Percentiles rank a stretch among this genome's conserved stretches.
phyloP scores from a whole-genome alignment of 2,329 filamentous ascomycete genomes.

The Pseudocercospora eumusae region DNA sequence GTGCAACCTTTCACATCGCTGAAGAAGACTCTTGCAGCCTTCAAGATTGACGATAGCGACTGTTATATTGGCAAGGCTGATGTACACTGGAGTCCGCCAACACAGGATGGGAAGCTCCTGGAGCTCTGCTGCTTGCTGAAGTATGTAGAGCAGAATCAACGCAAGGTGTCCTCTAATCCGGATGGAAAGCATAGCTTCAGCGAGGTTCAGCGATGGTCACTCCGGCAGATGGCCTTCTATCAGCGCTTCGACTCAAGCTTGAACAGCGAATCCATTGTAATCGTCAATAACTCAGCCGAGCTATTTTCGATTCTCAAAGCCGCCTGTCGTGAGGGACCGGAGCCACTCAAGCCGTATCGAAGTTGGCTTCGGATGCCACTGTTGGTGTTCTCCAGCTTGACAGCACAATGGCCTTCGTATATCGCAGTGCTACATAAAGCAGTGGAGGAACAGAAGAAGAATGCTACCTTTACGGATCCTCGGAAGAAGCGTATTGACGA shows the following conservation, averaged over 20 bases:
- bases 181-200: background rate
- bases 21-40: conserved; percentile 14
- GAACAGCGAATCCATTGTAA: background rate
- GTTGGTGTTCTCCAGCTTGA: conserved; percentile 9
- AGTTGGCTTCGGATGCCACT: conserved; percentile 10
- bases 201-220: conserved; percentile 11
- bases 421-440: conserved; percentile 15
- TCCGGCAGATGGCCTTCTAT: conserved; percentile 22
- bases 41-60: conserved; percentile 12
- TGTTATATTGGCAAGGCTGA: conserved; percentile 14
- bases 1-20: conserved; percentile 12
- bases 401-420: conserved; percentile 13
- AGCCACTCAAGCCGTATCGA: conserved; percentile 10
- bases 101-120: background rate
- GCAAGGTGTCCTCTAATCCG: background rate
- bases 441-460: conserved; percentile 14
- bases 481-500: conserved; percentile 10
- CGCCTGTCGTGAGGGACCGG: background rate
- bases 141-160: conserved; percentile 14
- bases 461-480: conserved; percentile 14
- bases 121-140: conserved; percentile 16
- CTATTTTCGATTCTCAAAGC: background rate
- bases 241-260: background rate
- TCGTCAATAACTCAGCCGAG: conserved; percentile 13
- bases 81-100: background rate